Conservation (phyloP, 768 basidiomycete genomes). For the Clathrus columnatus region DNA sequence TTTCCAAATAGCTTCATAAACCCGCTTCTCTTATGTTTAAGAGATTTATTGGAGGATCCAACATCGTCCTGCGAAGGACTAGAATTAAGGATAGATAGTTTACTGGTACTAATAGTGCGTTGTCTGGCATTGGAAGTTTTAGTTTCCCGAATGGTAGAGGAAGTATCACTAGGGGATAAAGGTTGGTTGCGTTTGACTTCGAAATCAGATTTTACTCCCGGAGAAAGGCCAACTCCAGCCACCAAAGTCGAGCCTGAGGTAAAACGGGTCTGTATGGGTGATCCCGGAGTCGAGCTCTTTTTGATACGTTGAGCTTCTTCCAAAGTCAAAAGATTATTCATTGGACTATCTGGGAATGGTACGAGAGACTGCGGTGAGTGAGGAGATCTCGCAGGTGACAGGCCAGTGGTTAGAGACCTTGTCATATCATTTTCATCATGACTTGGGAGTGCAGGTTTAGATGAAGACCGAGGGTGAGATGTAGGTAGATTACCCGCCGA, state of each 20-base stretch:
- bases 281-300: not conserved
- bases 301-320: constrained; percentile 2
- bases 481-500: not conserved
- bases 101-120: constrained; percentile 4
- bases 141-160: not conserved
- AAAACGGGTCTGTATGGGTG: not conserved
- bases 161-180: not conserved
- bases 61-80: not conserved
- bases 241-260: constrained; percentile 3
- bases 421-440: not conserved
- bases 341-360: not conserved
- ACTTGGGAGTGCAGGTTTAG: not conserved
- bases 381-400: not conserved
- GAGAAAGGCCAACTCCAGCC: constrained; percentile 4
- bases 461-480: not conserved
- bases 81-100: not conserved
- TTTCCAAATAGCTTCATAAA: constrained; percentile 68
- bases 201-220: not conserved
- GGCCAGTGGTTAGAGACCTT: not conserved
- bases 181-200: not conserved
- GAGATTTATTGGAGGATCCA: constrained; percentile 29
- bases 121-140: constrained; percentile 2
- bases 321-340: constrained; percentile 7
- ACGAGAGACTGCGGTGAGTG: not conserved
- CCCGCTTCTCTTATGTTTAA: constrained; percentile 75